A percentile compares a stretch with the other conserved stretches of the same genome.
Conservation (phyloP, 495 filamentous ascomycete species). For the Tuber borchii region DNA sequence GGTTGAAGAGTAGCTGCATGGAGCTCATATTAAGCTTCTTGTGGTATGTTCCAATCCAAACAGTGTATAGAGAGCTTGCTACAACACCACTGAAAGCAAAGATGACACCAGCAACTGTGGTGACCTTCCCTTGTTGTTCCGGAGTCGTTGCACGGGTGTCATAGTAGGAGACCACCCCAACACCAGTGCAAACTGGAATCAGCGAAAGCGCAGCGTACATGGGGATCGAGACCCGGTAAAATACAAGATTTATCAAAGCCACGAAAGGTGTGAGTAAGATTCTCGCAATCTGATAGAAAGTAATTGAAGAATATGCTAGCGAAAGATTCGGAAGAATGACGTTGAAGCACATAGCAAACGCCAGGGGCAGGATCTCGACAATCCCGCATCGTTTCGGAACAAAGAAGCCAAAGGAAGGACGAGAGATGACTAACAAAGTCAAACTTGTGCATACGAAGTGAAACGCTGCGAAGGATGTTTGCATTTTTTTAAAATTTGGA, state of each 20-base stretch:
- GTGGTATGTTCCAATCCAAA: slow-evolving; percentile 63
- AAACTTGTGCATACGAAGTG: slow-evolving; percentile 66
- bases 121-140: slow-evolving; percentile 47
- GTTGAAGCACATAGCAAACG: slow-evolving; percentile 62
- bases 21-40: slow-evolving; percentile 59
- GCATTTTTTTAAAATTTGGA: slow-evolving; percentile 57
- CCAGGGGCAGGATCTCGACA: slow-evolving; percentile 57
- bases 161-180: slow-evolving; percentile 65
- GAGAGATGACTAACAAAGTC: slow-evolving; percentile 59
- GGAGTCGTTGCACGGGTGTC: slow-evolving; percentile 54
- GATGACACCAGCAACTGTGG: slow-evolving; percentile 53
- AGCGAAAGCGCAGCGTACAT: slow-evolving; percentile 52
- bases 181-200: slow-evolving; percentile 60
- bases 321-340: slow-evolving; percentile 70
- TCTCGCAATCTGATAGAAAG: slow-evolving; percentile 68
- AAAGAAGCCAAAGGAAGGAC: slow-evolving; percentile 58
- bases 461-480: slow-evolving; percentile 64
- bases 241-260: slow-evolving; percentile 59
- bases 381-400: slow-evolving; percentile 51
- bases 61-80: slow-evolving; percentile 62
- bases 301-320: slow-evolving; percentile 63
- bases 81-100: slow-evolving; percentile 60
- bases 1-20: slow-evolving; percentile 68
- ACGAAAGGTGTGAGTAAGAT: slow-evolving; percentile 65
- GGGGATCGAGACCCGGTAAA: slow-evolving; percentile 58